Conservation (phyloP, 2,329 filamentous ascomycete genomes). For the Penicillium sumatraense region DNA sequence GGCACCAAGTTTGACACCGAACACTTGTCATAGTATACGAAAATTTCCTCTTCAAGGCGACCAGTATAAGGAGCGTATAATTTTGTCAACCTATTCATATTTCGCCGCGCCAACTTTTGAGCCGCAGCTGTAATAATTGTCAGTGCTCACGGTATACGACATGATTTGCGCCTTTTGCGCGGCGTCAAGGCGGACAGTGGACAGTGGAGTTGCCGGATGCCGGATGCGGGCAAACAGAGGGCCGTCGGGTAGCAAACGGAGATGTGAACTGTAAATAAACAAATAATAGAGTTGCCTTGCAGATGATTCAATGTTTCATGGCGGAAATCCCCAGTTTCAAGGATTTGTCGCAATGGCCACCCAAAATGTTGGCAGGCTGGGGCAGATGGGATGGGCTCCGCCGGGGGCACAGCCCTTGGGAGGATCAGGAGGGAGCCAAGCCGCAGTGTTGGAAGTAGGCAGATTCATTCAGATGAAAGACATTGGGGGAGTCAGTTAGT, state of each 20-base stretch:
- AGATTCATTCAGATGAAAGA: conserved; percentile 7
- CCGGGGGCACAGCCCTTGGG: conserved; percentile 9
- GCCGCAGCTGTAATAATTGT: too few species aligned
- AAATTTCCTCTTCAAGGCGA: conserved; percentile 44
- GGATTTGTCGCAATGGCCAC: neutral
- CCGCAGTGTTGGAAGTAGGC: conserved; percentile 6
- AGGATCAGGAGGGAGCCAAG: conserved; percentile 5
- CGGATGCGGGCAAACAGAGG: conserved; percentile 16
- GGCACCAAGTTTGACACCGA: conserved; percentile 40
- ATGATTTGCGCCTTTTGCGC: conserved; percentile 20
- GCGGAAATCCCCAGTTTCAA: neutral
- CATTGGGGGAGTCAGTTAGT: neutral
- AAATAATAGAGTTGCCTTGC: conserved; percentile 3
- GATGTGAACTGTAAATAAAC: neutral
- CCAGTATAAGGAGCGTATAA: conserved; percentile 29
- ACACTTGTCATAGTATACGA: conserved; percentile 41
- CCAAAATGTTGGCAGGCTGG: neutral
- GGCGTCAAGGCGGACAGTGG: conserved; percentile 15
- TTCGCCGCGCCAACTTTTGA: neutral
- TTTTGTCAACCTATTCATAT: neutral
- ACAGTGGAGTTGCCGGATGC: conserved; percentile 5
- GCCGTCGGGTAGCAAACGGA: conserved; percentile 1
- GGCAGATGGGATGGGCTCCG: neutral
- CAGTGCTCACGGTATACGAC: too few species aligned
- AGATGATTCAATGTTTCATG: neutral